Conservation (phyloP, 2,329 filamentous ascomycete genomes). For the Scedosporium boydii region DNA sequence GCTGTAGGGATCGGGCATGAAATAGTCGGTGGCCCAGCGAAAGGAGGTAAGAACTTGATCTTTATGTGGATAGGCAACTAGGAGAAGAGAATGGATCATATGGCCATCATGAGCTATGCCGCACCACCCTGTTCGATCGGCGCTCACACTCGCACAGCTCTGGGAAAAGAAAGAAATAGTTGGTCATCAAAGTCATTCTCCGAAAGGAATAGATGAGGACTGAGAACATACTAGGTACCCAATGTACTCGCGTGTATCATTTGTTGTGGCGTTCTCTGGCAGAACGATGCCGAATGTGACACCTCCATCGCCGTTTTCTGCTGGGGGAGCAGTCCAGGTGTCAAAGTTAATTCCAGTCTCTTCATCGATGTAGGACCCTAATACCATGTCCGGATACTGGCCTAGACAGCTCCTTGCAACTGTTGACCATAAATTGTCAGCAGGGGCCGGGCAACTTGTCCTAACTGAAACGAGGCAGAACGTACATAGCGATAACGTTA, state of each 20-base stretch:
- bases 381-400: slow-evolving; percentile 1
- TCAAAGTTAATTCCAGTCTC: slow-evolving; percentile 1
- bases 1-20: slow-evolving; percentile 46
- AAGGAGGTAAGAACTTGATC: slow-evolving; percentile 47
- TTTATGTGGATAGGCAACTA: slow-evolving; percentile 48
- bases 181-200: too few species aligned
- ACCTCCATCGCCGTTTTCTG: not conserved
- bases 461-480: too few species aligned
- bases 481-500: too few species aligned
- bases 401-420: not conserved
- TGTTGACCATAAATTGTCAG: not conserved
- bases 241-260: slow-evolving; percentile 46
- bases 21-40: slow-evolving; percentile 49
- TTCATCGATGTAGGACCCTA: not conserved
- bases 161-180: not conserved
- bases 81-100: slow-evolving; percentile 49
- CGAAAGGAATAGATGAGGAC: not conserved
- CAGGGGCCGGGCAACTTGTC: too few species aligned
- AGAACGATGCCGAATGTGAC: slow-evolving; percentile 45
- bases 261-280: slow-evolving; percentile 35
- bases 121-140: slow-evolving; percentile 42
- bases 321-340: slow-evolving; percentile 1
- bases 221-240: slow-evolving; percentile 39
- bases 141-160: slow-evolving; percentile 7
- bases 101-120: slow-evolving; percentile 41